Base-by-base conservation (phyloP, 2,329 filamentous ascomycete species). In the Sporothrix mexicana region DNA sequence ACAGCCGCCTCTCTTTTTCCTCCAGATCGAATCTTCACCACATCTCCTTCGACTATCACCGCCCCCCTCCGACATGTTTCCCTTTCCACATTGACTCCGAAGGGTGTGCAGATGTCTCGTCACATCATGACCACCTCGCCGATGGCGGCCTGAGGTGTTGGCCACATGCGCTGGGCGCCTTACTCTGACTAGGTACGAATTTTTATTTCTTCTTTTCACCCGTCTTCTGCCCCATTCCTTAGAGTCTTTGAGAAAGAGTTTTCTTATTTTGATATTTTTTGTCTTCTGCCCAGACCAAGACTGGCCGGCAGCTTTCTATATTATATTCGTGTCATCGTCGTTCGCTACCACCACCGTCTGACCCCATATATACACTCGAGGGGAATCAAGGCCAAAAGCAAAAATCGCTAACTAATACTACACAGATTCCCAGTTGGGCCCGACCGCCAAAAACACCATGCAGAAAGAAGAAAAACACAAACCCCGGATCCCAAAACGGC, bases 361-460 rank as follows among this genome's bases (percentile, higher is more conserved):
- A 30, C 68, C 47, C 45, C 25, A 53, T 49, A 72, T 61, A 43
- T 66, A 49, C 51, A 43, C 6, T 55, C 43, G 30, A 36, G 49
- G 30, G 30, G 36, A 30, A 57, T 55, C 30, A 67, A 51, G 23
- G 51, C 9, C n/a, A 30, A 45, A 67, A 53, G 62, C 10, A 55
- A 69, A 36, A 66, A 41, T 64, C 68, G 71, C 62, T 62, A 25
- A 74, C 73, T 74, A 73, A 68, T 71, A 69, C 59, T 73, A 76
- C 67, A 76, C 51, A 73, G 59, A 72, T 45, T 41, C 25, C 69
- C 51, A 23, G 12, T 45, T 62, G 45, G 43, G 64, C 62, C 71
- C 47, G 41, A 30, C 59, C 69, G 25, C 70, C 72, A 30, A 66
- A 10, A 74, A 75, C 74, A 69, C 74, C 75, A 30, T 73, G 71